A percentile compares a stretch with the other conserved stretches of the same genome.
Evolutionary conservation across 78 protist genomes (phyloP).

Genomic region (Dictyostelium capitatum): DNA sequence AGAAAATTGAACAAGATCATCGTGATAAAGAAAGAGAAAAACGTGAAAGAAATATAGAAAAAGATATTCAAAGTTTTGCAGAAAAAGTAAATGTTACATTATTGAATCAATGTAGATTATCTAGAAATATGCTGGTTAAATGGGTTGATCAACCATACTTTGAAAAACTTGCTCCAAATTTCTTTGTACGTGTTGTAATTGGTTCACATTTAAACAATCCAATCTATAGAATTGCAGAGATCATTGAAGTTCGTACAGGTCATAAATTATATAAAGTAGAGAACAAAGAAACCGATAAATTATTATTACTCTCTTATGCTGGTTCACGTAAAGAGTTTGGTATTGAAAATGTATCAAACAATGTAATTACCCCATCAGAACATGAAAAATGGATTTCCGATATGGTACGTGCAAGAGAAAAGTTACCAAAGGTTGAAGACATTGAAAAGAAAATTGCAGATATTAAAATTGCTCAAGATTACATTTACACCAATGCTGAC

Average conservation of each 20-base stretch:
- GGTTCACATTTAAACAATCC: conserved; percentile 42
- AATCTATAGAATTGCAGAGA: conserved; percentile 61
- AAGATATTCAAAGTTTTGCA: conserved; percentile 9
- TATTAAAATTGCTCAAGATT: conserved; percentile 45
- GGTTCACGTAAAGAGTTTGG: conserved; percentile 54
- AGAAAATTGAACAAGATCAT: conserved; percentile 7
- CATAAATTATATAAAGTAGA: conserved; percentile 43
- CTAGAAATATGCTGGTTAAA: conserved; percentile 68
- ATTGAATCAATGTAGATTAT: conserved; percentile 39
- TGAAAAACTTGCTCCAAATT: conserved; percentile 39
- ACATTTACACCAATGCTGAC: conserved; percentile 47
- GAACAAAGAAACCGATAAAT: conserved; percentile 57
- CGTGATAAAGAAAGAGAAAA: conserved; percentile 28
- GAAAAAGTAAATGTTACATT: background rate
- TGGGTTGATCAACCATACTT: conserved; percentile 82
- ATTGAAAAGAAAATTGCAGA: conserved; percentile 36
- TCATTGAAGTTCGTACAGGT: conserved; percentile 1
- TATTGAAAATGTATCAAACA: conserved; percentile 58
- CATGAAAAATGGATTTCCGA: conserved; percentile 74
- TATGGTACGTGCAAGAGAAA: conserved; percentile 36
- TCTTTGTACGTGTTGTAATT: conserved; percentile 67
- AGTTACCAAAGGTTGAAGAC: background rate
- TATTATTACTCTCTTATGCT: conserved; percentile 17
- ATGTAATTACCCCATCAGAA: conserved; percentile 47
- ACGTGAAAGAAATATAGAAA: conserved; percentile 16